phyloP scores from a whole-genome alignment of 345 rosid genomes.

The Syzygium aqueum region DNA sequence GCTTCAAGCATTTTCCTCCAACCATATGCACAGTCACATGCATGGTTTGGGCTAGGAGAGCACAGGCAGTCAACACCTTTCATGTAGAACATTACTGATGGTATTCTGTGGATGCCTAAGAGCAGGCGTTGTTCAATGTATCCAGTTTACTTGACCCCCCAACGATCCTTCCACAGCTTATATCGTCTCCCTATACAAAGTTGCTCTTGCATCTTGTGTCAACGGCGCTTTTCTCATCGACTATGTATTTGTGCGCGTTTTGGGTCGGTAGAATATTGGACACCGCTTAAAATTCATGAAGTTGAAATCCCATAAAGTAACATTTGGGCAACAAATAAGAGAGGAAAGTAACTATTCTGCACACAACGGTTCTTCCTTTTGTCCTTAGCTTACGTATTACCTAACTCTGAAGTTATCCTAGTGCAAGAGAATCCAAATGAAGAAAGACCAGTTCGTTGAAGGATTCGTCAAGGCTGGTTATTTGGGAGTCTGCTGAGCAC shows the following conservation, averaged over 20 bases:
- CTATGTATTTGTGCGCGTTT: not conserved
- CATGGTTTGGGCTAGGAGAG: not conserved
- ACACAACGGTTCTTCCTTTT: not conserved
- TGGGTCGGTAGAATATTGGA: not conserved
- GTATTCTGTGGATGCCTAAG: not conserved
- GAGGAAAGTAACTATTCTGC: not conserved
- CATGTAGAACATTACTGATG: not conserved
- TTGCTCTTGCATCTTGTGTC: not conserved
- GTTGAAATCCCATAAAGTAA: not conserved
- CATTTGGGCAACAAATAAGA: not conserved
- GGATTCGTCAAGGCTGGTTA: not conserved
- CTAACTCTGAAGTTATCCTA: not conserved
- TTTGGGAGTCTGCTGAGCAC: conserved; percentile 11
- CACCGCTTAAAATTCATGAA: not conserved
- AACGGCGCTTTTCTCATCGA: not conserved
- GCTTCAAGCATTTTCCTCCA: too few species aligned
- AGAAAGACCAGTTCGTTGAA: not conserved
- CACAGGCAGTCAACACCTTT: not conserved
- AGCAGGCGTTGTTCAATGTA: not conserved
- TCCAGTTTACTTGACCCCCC: not conserved
- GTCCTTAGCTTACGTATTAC: not conserved
- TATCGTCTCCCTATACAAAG: not conserved
- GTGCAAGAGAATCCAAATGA: not conserved
- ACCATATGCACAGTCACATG: not conserved
- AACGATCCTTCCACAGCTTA: not conserved